Evolutionary conservation across 108 stramenopile genomes (phyloP), one percentile per base, ranked within the genome.

Genomic region (Cyclotella atomus): DNA sequence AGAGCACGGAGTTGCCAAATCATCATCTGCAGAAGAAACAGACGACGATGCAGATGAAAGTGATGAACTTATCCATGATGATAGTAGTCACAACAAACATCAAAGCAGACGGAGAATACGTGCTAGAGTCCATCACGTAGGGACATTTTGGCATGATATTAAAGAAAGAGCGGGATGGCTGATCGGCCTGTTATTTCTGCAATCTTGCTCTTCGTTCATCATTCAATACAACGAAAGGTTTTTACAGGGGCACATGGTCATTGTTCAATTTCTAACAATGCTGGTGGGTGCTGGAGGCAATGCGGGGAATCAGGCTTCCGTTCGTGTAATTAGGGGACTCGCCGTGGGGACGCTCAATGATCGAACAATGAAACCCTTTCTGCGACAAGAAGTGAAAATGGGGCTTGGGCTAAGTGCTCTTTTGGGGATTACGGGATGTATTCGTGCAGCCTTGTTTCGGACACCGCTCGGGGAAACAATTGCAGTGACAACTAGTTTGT

Each of bases 201-300:
- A 97, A 76, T 89, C 88, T 3, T 84, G 89, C 53, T 88, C 88
- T 9, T 87, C 87, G 10, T 91, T 95, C 60, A 95, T 97, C 64
- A 77, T 97, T 50, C 68, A 76, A 33, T 72, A 86, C 47, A 93
- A 95, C 68, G 87, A 97, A 75, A 63, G 61, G n/a, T 75, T 95
- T 56, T 78, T 97, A 44, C 81, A 91, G 59, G 75, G 79, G 28
- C 94, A 95, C 70, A 85, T 87, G 56, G 88, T 94, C 21, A 93
- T 97, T 69, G 89, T 95, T 9, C 87, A 89, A 55, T 97, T 94
- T 63, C 78, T 97, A 8, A 95, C 88, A 59, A 97, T 97, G 96
- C 71, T 97, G 41, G 94, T 97, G 23, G 97, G 97, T 21, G 92
- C 93, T 17, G 94, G 94, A 6, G 93, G 95, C 0, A 96, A 96